Conservation (phyloP, 1,284 basidiomycete species). For the Sporisorium scitamineum region DNA sequence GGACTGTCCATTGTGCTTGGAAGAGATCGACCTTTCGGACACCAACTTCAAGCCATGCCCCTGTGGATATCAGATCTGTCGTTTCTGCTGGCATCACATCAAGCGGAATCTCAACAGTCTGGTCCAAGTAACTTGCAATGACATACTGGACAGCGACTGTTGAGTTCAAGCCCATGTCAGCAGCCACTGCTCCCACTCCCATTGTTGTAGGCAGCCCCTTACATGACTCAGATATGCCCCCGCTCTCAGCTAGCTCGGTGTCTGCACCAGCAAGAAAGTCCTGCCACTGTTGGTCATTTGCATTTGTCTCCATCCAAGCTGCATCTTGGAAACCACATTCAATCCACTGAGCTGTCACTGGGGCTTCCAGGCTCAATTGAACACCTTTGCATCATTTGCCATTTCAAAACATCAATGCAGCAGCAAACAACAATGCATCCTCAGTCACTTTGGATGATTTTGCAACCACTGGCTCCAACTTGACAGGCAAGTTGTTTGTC, state of each 20-base stretch:
- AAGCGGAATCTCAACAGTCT: constrained; percentile 94
- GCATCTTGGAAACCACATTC: constrained; percentile 33
- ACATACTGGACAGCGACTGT: constrained; percentile 92
- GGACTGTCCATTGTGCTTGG: constrained; percentile 97
- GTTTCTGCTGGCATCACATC: constrained; percentile 99
- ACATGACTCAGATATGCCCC: constrained; percentile 61
- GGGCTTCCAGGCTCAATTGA: constrained; percentile 22
- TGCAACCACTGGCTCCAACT: constrained; percentile 31
- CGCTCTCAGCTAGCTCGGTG: constrained; percentile 52
- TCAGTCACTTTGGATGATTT: constrained; percentile 39
- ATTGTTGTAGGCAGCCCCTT: constrained; percentile 47
- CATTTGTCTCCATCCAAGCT: constrained; percentile 7
- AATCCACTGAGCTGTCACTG: constrained; percentile 35
- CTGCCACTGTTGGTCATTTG: constrained; percentile 13
- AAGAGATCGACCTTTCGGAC: constrained; percentile 99
- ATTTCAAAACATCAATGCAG: constrained; percentile 7
- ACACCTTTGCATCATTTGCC: constrained; percentile 32
- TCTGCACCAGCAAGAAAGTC: constrained; percentile 44
- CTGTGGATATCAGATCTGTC: constrained; percentile 99
- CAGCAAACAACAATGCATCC: constrained; percentile 36
- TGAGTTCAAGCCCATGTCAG: constrained; percentile 84
- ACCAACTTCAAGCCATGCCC: constrained; percentile 99
- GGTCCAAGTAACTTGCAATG: constrained; percentile 94
- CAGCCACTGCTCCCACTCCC: constrained; percentile 30
- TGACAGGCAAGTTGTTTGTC: constrained; percentile 50